Base-by-base conservation (phyloP, 139 green algal species). In the Chlamydomonas sphaeroides region DNA sequence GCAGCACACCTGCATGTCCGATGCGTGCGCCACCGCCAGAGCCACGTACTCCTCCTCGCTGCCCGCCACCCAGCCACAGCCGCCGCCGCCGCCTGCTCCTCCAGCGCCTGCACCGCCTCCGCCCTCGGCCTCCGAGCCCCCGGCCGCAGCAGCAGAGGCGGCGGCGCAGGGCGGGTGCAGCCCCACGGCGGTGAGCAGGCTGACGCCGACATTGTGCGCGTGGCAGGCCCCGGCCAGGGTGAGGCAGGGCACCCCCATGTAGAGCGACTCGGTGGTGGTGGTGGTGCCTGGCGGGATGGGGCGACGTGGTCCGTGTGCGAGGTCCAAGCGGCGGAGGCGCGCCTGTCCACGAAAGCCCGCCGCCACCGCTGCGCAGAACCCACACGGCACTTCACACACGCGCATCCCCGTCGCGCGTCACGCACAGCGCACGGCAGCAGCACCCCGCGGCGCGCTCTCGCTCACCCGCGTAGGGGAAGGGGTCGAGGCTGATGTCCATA, bases 191-290 rank as follows among this genome's bases (percentile, higher is more conserved):
- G 75, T 87, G n/a, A 99, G 88, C 84, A 99, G 89, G 61, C 88
- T 95, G 11, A 92, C 90, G 28, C 96, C 95, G 18, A 99, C 97
- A 78, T 99, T 99, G 86, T 99, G 95, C 0, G 97, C 97, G 83
- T 99, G 97, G 87, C 97, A 96, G 35, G 59, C 11, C 33, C 97
- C 97, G 18, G 56, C 70, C 72, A 98, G 80, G 0, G 96, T 98
- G n/a, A 99, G 70, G 67, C 89, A 94, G 2, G 96, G 96, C 23
- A 99, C 96, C 20, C 96, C 95, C 97, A 99, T 99, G 86, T 91
- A 97, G 17, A 99, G 71, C 0, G 93, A 92, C 88, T 99, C 97
- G 59, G 92, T 95, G 5, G 97, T 99, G 25, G 97, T 99, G 56
- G 97, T 99, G 28, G 97, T 99, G 42, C 97, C 97, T 93, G 87